Evolutionary conservation across 1,284 basidiomycete species (phyloP), one percentile per base, ranked within the genome.

Genomic region (Wolfiporia cocos): DNA sequence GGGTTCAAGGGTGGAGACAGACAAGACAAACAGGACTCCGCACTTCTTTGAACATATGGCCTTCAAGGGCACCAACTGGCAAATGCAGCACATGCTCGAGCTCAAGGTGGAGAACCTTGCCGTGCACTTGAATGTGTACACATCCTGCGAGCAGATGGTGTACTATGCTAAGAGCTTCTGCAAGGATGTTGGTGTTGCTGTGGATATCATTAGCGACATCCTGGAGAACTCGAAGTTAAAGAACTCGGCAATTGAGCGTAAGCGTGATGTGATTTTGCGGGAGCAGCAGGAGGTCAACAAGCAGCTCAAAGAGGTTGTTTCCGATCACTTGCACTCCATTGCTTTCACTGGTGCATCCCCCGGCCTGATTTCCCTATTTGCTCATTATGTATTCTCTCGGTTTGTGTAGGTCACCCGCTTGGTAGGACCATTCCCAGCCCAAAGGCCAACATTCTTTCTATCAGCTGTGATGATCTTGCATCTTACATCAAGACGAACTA

Each of bases 271-370:
- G 45, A 99, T 99, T 56, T 69, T 99, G 45, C 78, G 96, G 50
- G 96, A 99, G 68, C 93, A 97, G 72, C 91, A 98, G 73, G 96
- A 99, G 72, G 96, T 99, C 35, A 93, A 98, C 70, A 98, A 98
- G 74, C 92, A 96, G 73, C 69, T 89, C 47, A 93, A 98, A 72
- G 95, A 99, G 68, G 95, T 99, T 57, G 92, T 99, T 17, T 99
- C 99, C 59, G 95, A 99, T 71, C 95, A 99, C 65, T 70, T 99
- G 49, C 95, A 99, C 68, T 75, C 94, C 41, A 83, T 98, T 53
- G 96, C 96, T 48, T 99, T 94, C 81, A 89, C 93, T 68, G 81
- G 90, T 89, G 59, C 49, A 73, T 68, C 37, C 28, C 36, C 50
- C 40, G 31, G 35, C 42, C 39, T 34, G 41, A 42, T 34, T 15